phyloP scores from a whole-genome alignment of 1,284 basidiomycete genomes.

The Sphaerobolus stellatus region DNA sequence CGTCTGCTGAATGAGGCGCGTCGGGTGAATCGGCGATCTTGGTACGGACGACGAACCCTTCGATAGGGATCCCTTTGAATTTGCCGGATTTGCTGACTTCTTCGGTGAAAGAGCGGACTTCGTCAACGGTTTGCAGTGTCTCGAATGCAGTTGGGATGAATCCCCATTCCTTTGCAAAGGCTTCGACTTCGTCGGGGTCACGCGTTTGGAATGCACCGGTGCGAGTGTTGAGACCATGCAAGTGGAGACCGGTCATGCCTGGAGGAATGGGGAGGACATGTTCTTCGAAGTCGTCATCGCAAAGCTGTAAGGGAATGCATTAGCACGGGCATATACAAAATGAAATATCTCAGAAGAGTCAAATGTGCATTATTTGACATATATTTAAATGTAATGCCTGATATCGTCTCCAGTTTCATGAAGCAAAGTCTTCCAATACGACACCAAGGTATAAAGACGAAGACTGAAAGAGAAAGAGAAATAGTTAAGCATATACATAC shows the following conservation, averaged over 20 bases:
- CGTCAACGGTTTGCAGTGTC: slow-evolving; percentile 58
- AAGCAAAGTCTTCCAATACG: too few species aligned
- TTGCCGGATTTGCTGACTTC: slow-evolving; percentile 66
- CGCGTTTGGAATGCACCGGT: slow-evolving; percentile 75
- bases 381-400: too few species aligned
- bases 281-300: slow-evolving; percentile 97
- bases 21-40: slow-evolving; percentile 42
- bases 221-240: slow-evolving; percentile 88
- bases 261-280: slow-evolving; percentile 87
- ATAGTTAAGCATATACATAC: too few species aligned
- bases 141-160: slow-evolving; percentile 81
- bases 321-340: too few species aligned
- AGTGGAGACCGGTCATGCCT: slow-evolving; percentile 86
- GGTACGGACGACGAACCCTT: slow-evolving; percentile 95
- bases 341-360: too few species aligned
- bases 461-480: too few species aligned
- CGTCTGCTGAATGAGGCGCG: neutral
- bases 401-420: too few species aligned
- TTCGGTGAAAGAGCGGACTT: slow-evolving; percentile 75
- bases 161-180: slow-evolving; percentile 88
- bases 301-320: slow-evolving; percentile 65
- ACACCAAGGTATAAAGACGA: too few species aligned
- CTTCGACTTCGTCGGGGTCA: slow-evolving; percentile 65
- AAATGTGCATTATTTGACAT: too few species aligned
- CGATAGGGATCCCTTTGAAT: slow-evolving; percentile 86